Evolutionary conservation across 192 early-diverging fungal species (phyloP), one percentile per base, ranked within the genome.

Genomic region (Jimgerdemannia lactiflua): DNA sequence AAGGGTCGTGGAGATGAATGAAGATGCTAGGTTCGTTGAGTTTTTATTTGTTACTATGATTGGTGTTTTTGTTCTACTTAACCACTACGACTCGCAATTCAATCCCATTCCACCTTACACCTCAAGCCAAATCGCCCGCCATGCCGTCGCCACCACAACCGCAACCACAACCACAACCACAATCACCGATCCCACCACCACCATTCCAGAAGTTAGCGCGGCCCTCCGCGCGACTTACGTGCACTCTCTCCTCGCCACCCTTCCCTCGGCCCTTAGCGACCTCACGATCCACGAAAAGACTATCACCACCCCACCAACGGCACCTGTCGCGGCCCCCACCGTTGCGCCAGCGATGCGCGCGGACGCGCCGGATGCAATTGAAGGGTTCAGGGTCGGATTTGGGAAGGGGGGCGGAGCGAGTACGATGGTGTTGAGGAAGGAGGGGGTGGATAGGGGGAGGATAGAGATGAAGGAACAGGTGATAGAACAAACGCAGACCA

Each of bases 1-100:
- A 3, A 71, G 83, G 11, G 67, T 83, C 19, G 68, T 83, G 19
- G 66, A 59, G 3, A 39, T 77, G 8, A 71, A 78, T 19, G 73
- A 74, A 39, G 70, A 83, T 43, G 17, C 79, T 42, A 80, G 79
- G 84, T 85, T 75, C 76, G 76, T 41, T 49, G 17, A 65, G 43
- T 54, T 14, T 44, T 63, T 74, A 18, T 42, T 29, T n/a, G 14
- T 66, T 40, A 66, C 18, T 54, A 19, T 65, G 64, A 19, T 65
- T 14, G 64, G 64, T 65, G 19, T 65, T 42, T 59, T 18, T 3
- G 7, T 10, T 4, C 19, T 39, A 43, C 40, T 41, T 2, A 41
- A 20, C 42, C 41, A 70, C 70, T 4, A 40, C 7, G 43, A 41
- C 41, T 29, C 29, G 29, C 29, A 29, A 29, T 29, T 29, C 29